Evolutionary conservation across 257 asterid species (phyloP), one percentile per base, ranked within the genome.

Genomic region (Mitragyna speciosa): DNA sequence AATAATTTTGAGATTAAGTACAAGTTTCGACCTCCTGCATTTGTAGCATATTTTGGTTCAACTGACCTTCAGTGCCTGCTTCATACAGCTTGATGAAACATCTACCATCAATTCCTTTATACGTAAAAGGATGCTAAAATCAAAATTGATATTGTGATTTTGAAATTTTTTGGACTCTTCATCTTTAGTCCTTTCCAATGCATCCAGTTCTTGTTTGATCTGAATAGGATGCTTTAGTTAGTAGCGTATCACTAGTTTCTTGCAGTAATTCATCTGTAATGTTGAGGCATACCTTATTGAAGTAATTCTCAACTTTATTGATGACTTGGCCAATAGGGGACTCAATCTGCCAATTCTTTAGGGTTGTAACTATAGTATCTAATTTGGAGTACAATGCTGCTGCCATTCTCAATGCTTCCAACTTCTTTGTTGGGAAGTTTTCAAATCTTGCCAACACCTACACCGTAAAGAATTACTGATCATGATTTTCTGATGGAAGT

Each of bases 401-500:
- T 30, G 94, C 93, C 97, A 92, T 92, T 70, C 98, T 90, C 81
- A 94, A 64, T 66, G 94, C 97, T 87, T 94, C 98, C 86, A 94
- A 81, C 82, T 92, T 94, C 78, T 88, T 94, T 78, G 86, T 51
- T 1, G 98, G 98, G 31, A 94, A 94, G 41, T 92, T 97, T 84
- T 92, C 97, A 48, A 89, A 92, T 87, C 97, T 86, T 69, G 98
- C 92, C 45, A 94, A 88, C 74, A 94, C 97, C 98, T 94, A 68
- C 65, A 47, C 20, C 41, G 72, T 7, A 49, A 52, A 33, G 65
- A 73, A 81, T 73, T 61, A 31, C 11, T 28, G 30, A 58, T 56
- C 30, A 12, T 59, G 49, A 59, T 33, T 75, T 5, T 26, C 41
- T 45, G 20, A 41, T 47, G 24, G 3, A 36, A 33, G n/a, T 56